Evolutionary conservation across 2,329 filamentous ascomycete genomes (phyloP), one percentile per base, ranked within the genome.

Genomic region (Celoporthe dispersa): DNA sequence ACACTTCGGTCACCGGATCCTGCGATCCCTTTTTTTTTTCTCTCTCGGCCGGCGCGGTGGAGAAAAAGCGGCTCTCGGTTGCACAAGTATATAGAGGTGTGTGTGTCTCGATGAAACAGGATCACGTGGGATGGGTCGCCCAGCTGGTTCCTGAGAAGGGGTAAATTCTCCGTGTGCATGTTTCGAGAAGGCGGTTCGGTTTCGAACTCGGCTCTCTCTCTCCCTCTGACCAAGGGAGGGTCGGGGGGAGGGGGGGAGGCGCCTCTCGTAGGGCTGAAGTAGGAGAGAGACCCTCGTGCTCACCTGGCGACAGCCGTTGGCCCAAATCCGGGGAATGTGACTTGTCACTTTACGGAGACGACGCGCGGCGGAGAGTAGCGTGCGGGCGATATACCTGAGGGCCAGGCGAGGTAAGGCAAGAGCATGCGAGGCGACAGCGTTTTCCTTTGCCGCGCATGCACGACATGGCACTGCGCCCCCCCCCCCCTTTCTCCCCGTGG

Each of bases 321-420:
- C 25, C 19, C 16, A 44, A n/a, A 44, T 62, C 60, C 35, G 39
- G 37, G 60, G 60, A 62, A 62, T 62, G 60, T 62, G 60, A 62
- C 60, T 44, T 16, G 60, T 62, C 60, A 62, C 60, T 31, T 62
- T 25, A 44, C 5, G 33, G 25, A 22, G 14, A 41, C 37, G 11
- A 31, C 60, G 37, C 37, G 14, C 19, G 8, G 44, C 19, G 3
- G 35, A 62, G 35, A 14, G 35, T 37, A 14, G 22, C 41, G 35
- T 62, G 33, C 59, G 19, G n/a, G 59, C 11, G 33, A 35, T 7
- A 6, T 35, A n/a, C 22, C 33, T 8, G 16, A n/a, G 22, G 8
- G 0, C n/a, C 8, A 4, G 19, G n/a, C 37, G 19, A n/a, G 33
- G 33, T 33, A 16, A 61, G 16, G 33, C 57, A 19, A 60, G 28